Conservation (phyloP, 2,329 filamentous ascomycete genomes). For the Fusarium clavum region DNA sequence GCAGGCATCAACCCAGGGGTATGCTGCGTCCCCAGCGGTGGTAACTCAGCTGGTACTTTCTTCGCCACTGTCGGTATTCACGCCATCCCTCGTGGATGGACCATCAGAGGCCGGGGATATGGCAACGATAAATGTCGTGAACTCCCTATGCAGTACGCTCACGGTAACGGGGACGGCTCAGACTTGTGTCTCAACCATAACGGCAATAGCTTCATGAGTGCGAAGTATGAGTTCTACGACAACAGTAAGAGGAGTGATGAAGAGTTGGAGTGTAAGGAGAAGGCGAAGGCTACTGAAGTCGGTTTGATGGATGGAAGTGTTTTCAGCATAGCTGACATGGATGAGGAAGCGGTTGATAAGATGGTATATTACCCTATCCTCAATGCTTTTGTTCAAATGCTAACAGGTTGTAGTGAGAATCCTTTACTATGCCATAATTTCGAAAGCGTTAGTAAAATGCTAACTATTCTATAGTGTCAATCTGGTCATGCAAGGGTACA, state of each 20-base stretch:
- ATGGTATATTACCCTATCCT: neutral
- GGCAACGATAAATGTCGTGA: neutral
- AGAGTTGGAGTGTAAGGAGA: neutral
- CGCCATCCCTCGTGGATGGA: neutral
- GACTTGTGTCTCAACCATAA: neutral
- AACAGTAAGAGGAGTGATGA: neutral
- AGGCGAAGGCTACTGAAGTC: neutral
- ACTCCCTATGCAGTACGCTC: fast-evolving
- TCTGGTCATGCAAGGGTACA: neutral
- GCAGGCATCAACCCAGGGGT: neutral
- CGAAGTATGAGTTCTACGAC: neutral
- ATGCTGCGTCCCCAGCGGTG: neutral
- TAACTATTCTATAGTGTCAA: neutral
- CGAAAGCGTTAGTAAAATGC: neutral
- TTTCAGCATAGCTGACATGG: neutral
- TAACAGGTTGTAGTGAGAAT: neutral
- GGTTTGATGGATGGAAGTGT: neutral
- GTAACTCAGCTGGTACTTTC: neutral
- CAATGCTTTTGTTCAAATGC: fast-evolving
- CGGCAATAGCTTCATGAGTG: neutral
- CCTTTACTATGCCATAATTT: fast-evolving
- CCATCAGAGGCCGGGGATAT: neutral
- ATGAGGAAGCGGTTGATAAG: neutral
- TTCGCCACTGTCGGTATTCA: neutral
- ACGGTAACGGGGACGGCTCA: neutral